Conservation (phyloP, 768 basidiomycete genomes). For the Hemileccinum impolitum region DNA sequence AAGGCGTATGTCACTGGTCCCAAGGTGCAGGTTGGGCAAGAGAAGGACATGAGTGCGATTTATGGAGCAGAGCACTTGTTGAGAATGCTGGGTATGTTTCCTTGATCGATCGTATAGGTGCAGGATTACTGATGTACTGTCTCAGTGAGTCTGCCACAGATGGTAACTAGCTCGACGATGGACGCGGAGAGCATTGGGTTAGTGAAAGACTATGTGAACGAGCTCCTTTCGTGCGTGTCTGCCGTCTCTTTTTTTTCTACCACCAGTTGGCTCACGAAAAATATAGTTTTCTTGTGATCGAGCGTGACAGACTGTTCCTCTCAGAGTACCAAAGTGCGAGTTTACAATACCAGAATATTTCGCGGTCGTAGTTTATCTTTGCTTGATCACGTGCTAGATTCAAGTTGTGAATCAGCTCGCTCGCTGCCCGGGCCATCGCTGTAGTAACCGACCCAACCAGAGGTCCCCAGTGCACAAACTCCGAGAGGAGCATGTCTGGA, state of each 20-base stretch:
- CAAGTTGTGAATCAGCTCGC: too few relatives aligned
- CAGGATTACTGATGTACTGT: conserved; percentile 8
- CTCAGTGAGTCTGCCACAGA: conserved; percentile 87
- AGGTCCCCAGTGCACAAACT: too few relatives aligned
- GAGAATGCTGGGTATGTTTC: conserved; percentile 80
- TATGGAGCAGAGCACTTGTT: conserved; percentile 95
- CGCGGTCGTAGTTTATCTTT: conserved; percentile 53
- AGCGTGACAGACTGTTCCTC: conserved; percentile 71
- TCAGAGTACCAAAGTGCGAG: conserved; percentile 76
- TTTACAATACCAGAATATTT: conserved; percentile 77
- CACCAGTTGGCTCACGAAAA: not conserved
- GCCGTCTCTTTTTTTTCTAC: not conserved
- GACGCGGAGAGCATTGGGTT: conserved; percentile 82
- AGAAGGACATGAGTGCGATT: conserved; percentile 83
- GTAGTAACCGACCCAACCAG: too few relatives aligned
- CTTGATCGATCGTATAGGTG: not conserved
- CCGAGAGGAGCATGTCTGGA: too few relatives aligned
- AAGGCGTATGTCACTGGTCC: conserved; percentile 71
- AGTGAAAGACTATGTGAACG: conserved; percentile 86
- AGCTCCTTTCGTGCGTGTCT: conserved; percentile 68
- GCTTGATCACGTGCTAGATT: not conserved
- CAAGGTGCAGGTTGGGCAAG: conserved; percentile 60
- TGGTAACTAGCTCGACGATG: conserved; percentile 87
- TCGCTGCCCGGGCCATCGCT: too few relatives aligned
- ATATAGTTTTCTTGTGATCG: conserved; percentile 72